Base-by-base conservation (phyloP, 2,329 filamentous ascomycete genomes). In the Aspergillus fumigatus region DNA sequence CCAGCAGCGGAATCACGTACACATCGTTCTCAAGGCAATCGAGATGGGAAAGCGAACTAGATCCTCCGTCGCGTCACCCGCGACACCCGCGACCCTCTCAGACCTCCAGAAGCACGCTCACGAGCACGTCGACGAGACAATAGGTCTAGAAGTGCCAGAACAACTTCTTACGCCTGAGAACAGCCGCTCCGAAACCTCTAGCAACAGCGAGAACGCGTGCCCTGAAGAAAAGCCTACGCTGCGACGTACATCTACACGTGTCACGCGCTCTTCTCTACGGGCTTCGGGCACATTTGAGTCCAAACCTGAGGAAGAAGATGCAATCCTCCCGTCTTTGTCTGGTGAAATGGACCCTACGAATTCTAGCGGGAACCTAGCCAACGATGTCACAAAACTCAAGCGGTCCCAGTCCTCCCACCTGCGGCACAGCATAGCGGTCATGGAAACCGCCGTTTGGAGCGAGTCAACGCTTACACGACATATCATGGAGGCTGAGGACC, bases 81-180 rank as follows among this genome's bases (percentile, higher is more conserved):
- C 67, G 56, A 68, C 68, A 58, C 63, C 68, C 62, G 64, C 64
- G 57, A 62, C 65, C 54, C 59, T 62, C 51, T 55, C 67, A 27
- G 67, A 71, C 62, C 57, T 65, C 58, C 60, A 62, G 48, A 64
- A 62, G 19, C 64, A 67, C 49, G 50, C 59, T 47, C 65, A 67
- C 57, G 66, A 67, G 52, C 64, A 59, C 55, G 52, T 61, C 54
- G 67, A 71, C 51, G 68, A 70, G 53, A 62, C 63, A 53, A 72
- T 69, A 62, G 66, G 61, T 50, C 65, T 73, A 40, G 71, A 75
- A 50, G 66, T 72, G 19, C 67, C 72, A 19, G 72, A 72, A 62
- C 71, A 75, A 58, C 67, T 75, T n/a, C 67, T 76, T 19, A 77
- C 75, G 2, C 75, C 75, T 53, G 74, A 75, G 54, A 74, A 74